These are phyloP conservation scores for Planoprotostelium fungivorum DNA, from an alignment of 78 protist species.

Conservation along the genomic window DNA sequence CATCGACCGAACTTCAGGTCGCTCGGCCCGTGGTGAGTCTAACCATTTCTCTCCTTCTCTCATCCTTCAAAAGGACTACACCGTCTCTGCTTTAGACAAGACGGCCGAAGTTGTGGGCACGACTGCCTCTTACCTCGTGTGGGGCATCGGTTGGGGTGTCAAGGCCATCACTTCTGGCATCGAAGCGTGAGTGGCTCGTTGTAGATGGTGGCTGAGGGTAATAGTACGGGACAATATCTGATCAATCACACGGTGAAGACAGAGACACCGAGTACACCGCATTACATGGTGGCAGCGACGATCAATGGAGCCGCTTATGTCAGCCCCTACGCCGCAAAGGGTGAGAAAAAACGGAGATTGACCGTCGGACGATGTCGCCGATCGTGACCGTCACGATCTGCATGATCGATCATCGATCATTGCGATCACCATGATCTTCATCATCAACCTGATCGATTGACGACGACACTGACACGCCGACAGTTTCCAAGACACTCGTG, in stretches of 20 bases:
- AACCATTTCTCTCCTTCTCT: background rate
- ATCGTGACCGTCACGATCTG: too few relatives aligned
- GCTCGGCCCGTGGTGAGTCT: background rate
- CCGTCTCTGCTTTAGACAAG: background rate
- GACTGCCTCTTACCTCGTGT: background rate
- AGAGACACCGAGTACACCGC: background rate
- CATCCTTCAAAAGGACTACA: background rate
- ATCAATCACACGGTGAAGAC: background rate
- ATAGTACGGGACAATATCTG: background rate
- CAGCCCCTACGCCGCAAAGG: background rate
- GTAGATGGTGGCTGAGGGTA: background rate
- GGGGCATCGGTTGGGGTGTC: background rate
- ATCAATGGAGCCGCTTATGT: background rate
- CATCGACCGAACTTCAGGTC: background rate
- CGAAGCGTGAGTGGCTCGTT: background rate
- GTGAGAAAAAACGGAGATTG: too few relatives aligned
- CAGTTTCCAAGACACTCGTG: background rate
- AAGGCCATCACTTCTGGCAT: background rate
- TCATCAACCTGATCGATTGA: too few relatives aligned
- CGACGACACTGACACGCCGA: too few relatives aligned
- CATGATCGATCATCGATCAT: too few relatives aligned
- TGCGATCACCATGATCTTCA: too few relatives aligned
- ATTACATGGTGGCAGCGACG: background rate
- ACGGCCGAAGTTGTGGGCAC: background rate
- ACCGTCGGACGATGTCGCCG: too few relatives aligned